phyloP scores from a whole-genome alignment of 2,329 filamentous ascomycete species.

The Verticillium tricorpus region DNA sequence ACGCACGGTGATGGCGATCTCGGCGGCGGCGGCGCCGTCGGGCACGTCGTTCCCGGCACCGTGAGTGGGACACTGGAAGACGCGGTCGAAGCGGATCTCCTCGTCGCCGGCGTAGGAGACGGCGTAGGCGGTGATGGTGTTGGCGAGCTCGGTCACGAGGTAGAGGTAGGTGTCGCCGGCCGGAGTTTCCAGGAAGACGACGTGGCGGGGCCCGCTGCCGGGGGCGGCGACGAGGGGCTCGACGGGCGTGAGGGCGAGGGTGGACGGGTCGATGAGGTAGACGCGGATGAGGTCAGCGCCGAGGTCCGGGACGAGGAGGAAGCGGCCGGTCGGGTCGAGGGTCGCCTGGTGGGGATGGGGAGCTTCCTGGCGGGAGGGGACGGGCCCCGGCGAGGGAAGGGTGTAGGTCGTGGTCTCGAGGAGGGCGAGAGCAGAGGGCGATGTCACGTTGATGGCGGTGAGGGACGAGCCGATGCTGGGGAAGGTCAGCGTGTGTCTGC shows the following conservation, averaged over 20 bases:
- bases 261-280: conserved; percentile 47
- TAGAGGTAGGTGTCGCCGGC: conserved; percentile 49
- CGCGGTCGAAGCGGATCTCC: conserved; percentile 37
- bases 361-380: conserved; percentile 45
- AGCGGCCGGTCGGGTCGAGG: conserved; percentile 60
- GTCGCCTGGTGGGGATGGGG: conserved; percentile 63
- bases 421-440: conserved; percentile 28
- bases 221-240: conserved; percentile 35
- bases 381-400: conserved; percentile 30
- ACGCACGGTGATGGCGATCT: conserved; percentile 55
- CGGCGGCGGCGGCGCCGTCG: conserved; percentile 42
- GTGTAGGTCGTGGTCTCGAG: conserved; percentile 35
- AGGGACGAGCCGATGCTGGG: conserved; percentile 34
- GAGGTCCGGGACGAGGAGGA: conserved; percentile 61
- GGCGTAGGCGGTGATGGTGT: conserved; percentile 51
- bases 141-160: conserved; percentile 56
- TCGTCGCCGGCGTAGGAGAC: conserved; percentile 44
- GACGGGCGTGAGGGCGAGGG: conserved; percentile 34
- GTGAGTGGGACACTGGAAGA: conserved; percentile 45
- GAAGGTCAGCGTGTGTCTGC: neutral
- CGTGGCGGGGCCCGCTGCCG: conserved; percentile 63
- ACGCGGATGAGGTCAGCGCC: conserved; percentile 57
- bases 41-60: conserved; percentile 37
- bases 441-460: conserved; percentile 38
- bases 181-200: conserved; percentile 46